phyloP scores from a whole-genome alignment of 2,329 filamentous ascomycete genomes.

The Rhynchosporium graminicola region DNA sequence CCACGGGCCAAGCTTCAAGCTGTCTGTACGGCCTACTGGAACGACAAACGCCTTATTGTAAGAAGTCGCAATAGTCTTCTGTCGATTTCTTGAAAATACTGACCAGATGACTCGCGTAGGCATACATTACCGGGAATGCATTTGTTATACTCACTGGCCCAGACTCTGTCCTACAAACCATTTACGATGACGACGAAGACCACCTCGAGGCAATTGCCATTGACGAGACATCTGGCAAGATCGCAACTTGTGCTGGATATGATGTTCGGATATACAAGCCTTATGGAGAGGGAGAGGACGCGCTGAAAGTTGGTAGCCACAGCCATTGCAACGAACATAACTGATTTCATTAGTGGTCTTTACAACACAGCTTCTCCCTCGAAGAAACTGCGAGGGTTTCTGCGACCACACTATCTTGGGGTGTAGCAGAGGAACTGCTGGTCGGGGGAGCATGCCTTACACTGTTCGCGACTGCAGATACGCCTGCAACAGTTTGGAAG shows the following conservation, averaged over 20 bases:
- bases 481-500: constrained; percentile 67
- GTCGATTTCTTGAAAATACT: neutral
- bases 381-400: constrained; percentile 43
- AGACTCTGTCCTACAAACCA: constrained; percentile 78
- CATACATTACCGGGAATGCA: constrained; percentile 87
- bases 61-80: constrained; percentile 38
- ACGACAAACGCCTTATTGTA: constrained; percentile 71
- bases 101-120: constrained; percentile 49
- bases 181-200: constrained; percentile 75
- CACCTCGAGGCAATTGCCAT: constrained; percentile 73
- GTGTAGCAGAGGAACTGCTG: constrained; percentile 79
- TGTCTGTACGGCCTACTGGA: constrained; percentile 73
- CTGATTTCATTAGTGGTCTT: constrained; percentile 55
- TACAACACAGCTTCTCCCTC: constrained; percentile 61
- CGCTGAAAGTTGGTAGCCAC: constrained; percentile 63
- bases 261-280: constrained; percentile 79
- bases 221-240: constrained; percentile 80
- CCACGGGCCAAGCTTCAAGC: constrained; percentile 77
- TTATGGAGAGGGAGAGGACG: constrained; percentile 67
- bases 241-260: constrained; percentile 70
- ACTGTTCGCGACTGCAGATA: constrained; percentile 59
- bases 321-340: constrained; percentile 10
- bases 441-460: constrained; percentile 70
- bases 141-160: constrained; percentile 79
- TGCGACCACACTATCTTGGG: constrained; percentile 77